A percentile compares a stretch with the other conserved stretches of the same genome.
Conservation (phyloP, 768 basidiomycete genomes). For the Agrocybe chaxingu region DNA sequence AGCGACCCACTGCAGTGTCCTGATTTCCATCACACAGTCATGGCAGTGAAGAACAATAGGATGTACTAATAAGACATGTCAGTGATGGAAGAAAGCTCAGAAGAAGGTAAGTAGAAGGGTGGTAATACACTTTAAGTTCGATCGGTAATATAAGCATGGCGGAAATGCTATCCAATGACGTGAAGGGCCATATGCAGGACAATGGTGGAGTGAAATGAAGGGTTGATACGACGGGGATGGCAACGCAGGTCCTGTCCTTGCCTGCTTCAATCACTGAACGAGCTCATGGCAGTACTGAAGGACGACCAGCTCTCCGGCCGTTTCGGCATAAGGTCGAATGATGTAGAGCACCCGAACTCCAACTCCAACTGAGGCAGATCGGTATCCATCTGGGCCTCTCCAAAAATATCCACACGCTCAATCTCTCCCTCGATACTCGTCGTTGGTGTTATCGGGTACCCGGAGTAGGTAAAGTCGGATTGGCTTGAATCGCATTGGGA, state of each 20-base stretch:
- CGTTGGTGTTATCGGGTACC: conserved; percentile 18
- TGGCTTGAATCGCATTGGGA: conserved; percentile 15
- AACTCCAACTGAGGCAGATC: conserved; percentile 8
- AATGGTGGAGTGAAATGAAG: conserved; percentile 1
- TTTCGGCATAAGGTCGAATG: conserved; percentile 2
- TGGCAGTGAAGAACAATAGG: too few relatives aligned
- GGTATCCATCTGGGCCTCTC: neutral
- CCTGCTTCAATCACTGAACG: conserved; percentile 18
- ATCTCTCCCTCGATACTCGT: conserved; percentile 19
- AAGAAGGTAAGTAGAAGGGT: too few relatives aligned
- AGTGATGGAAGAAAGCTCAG: too few relatives aligned
- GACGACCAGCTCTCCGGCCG: conserved; percentile 31
- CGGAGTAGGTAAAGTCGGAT: conserved; percentile 13
- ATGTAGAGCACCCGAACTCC: conserved; percentile 1
- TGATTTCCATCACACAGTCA: too few relatives aligned
- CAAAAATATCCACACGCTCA: conserved; percentile 6
- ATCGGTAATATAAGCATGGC: neutral
- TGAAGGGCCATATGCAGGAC: neutral
- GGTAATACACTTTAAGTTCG: too few relatives aligned
- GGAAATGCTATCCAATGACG: neutral
- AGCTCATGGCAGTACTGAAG: conserved; percentile 32
- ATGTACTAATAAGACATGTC: too few relatives aligned
- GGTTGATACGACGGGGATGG: neutral
- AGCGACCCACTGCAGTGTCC: neutral
- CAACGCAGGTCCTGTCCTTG: neutral